Base-by-base conservation (phyloP, 352 stramenopile genomes). In the Phytophthora colocasiae region DNA sequence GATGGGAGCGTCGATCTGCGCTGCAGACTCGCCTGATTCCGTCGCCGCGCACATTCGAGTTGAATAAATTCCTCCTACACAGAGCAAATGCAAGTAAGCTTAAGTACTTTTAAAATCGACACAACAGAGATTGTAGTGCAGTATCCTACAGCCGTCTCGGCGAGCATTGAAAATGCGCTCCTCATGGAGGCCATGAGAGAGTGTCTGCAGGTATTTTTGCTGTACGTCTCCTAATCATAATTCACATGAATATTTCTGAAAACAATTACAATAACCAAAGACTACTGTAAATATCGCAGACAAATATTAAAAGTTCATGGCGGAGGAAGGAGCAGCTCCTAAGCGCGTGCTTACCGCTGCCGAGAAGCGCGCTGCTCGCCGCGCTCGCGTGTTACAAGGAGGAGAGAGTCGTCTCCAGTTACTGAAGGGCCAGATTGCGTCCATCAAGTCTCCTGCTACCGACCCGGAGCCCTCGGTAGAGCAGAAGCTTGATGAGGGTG, bases 351-450 rank as follows among this genome's bases (percentile, higher is more conserved):
- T 65, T 19, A 69, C 71, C 8, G 80, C 83, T 11, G 80, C 78
- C 12, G 81, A 91, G 63, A 90, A 91, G 73, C 85, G 85, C 6
- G 86, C 80, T 7, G 78, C 75, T 17, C 80, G 86, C 19, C 82
- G 82, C 10, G 86, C 83, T 31, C 75, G 81, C 6, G 83, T 94
- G 46, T 50, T 94, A n/a, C 70, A 77, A n/a, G 69, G 77, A 9
- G 56, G 85, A 15, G 80, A 91, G 47, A 83, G 54, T 61, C 86
- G 86, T 0, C 49, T 94, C 24, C 84, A 92, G 71, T 65, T 92
- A 7, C 54, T 94, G 19, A 90, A 81, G 56, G 86, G 83, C 9
- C 66, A 91, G 59, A 81, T 90, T 29, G 69, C 71, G 22, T 81
- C 82, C 4, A 77, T 92, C 15, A 83, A 91, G 58, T 36, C 31